phyloP scores from a whole-genome alignment of 2,329 filamentous ascomycete genomes.

The Aspergillus floridensis region DNA sequence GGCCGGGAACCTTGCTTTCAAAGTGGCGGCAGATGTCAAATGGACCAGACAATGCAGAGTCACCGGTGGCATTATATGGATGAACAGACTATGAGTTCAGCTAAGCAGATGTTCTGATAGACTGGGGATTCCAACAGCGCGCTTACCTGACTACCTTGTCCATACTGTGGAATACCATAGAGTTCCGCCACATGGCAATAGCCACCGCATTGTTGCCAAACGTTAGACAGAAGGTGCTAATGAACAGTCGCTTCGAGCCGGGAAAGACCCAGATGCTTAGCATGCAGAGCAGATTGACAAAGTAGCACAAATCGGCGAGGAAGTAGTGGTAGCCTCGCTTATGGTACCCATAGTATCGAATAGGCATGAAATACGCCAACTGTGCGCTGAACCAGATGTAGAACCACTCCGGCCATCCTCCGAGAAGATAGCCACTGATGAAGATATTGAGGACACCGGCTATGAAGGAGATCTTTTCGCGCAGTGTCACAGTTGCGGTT shows the following conservation, averaged over 20 bases:
- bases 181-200: conserved; percentile 99
- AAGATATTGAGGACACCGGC: conserved; percentile 96
- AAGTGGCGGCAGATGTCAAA: conserved; percentile 64
- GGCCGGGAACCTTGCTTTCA: conserved; percentile 74
- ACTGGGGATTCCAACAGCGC: not conserved
- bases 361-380: conserved; percentile 93
- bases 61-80: conserved; percentile 97
- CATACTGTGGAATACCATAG: conserved; percentile 94
- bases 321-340: conserved; percentile 95
- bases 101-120: not conserved
- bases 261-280: conserved; percentile 89
- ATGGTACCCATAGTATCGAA: conserved; percentile 88
- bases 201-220: conserved; percentile 97
- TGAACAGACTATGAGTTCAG: conserved; percentile 67
- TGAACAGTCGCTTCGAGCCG: conserved; percentile 83
- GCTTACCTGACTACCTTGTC: conserved; percentile 86
- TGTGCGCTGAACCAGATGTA: conserved; percentile 90
- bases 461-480: conserved; percentile 96
- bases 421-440: conserved; percentile 90
- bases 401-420: conserved; percentile 79
- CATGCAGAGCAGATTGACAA: conserved; percentile 84
- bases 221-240: conserved; percentile 85
- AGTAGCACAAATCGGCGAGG: conserved; percentile 95
- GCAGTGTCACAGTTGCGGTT: conserved; percentile 78
- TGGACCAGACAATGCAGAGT: conserved; percentile 92